Evolutionary conservation across 225 moss, liverwort and hornwort species (phyloP).

Genomic region (Bryoerythrophyllum caledonicum): DNA sequence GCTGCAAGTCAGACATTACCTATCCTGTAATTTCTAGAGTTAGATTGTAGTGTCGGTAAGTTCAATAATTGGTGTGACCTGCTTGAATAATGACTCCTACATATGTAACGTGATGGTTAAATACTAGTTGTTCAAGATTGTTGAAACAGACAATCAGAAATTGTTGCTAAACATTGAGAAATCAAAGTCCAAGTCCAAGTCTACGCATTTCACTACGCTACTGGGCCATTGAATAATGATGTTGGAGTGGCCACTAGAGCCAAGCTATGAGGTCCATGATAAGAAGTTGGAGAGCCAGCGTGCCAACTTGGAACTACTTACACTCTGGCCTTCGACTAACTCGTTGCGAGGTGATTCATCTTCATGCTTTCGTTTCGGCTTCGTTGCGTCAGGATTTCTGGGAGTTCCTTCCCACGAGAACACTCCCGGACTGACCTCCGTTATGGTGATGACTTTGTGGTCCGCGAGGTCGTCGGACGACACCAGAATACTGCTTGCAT

Average conservation of each 20-base stretch:
- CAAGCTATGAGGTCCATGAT: too few relatives aligned
- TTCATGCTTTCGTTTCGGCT: background rate
- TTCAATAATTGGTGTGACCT: background rate
- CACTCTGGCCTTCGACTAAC: background rate
- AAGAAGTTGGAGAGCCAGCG: background rate
- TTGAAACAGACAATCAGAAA: background rate
- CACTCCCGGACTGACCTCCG: background rate
- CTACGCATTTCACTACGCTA: background rate
- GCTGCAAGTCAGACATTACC: background rate
- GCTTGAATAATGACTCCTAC: background rate
- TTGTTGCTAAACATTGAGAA: background rate
- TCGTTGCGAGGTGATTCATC: background rate
- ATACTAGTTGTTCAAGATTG: background rate
- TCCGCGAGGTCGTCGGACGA: background rate
- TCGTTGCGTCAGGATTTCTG: background rate
- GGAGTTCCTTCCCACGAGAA: background rate
- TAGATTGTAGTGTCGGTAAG: background rate
- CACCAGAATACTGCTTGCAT: background rate
- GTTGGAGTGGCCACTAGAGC: background rate
- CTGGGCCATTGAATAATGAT: background rate
- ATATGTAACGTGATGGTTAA: too few relatives aligned
- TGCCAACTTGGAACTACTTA: background rate
- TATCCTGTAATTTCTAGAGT: background rate
- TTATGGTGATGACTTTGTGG: slow-evolving; percentile 1
- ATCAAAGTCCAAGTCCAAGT: background rate